phyloP scores from a whole-genome alignment of 352 stramenopile species.

The Thraustochytrium sp. region DNA sequence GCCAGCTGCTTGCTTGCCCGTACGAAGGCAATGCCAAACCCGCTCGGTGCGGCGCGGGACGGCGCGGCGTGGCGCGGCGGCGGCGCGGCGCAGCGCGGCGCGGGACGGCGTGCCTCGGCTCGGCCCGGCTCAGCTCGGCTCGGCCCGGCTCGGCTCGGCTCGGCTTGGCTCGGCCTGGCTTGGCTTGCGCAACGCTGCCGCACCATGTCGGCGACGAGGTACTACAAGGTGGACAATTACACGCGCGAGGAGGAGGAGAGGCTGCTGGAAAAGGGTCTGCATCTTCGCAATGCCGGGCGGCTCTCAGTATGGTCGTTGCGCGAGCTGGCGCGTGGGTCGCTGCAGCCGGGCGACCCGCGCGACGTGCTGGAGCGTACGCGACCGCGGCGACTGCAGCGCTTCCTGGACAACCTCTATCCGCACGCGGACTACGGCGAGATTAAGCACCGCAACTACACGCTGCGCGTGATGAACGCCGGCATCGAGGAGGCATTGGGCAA shows the following conservation, averaged over 20 bases:
- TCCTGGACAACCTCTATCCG: neutral
- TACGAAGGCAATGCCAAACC: too few species aligned
- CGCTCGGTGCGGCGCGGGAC: too few species aligned
- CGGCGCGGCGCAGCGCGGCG: too few species aligned
- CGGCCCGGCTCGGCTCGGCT: too few species aligned
- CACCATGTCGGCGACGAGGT: neutral
- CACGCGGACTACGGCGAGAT: neutral
- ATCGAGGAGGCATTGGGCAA: conserved; percentile 15
- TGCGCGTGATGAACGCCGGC: conserved; percentile 24
- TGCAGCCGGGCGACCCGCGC: neutral
- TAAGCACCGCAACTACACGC: neutral
- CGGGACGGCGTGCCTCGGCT: too few species aligned
- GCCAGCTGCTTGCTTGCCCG: too few species aligned
- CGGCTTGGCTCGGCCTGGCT: too few species aligned
- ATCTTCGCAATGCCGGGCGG: conserved; percentile 22
- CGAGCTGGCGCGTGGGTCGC: neutral
- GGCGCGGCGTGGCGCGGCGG: too few species aligned
- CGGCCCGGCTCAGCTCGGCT: too few species aligned
- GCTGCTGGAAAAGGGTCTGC: neutral
- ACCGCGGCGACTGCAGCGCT: conserved; percentile 6
- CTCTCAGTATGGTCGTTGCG: neutral
- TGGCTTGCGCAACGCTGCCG: too few species aligned
- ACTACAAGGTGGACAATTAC: conserved; percentile 36
- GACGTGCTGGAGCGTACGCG: neutral
- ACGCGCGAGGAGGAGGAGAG: neutral